Percentiles rank a stretch among this genome's conserved stretches.
Conservation (phyloP, 2,329 filamentous ascomycete genomes). For the Sclerotinia borealis region DNA sequence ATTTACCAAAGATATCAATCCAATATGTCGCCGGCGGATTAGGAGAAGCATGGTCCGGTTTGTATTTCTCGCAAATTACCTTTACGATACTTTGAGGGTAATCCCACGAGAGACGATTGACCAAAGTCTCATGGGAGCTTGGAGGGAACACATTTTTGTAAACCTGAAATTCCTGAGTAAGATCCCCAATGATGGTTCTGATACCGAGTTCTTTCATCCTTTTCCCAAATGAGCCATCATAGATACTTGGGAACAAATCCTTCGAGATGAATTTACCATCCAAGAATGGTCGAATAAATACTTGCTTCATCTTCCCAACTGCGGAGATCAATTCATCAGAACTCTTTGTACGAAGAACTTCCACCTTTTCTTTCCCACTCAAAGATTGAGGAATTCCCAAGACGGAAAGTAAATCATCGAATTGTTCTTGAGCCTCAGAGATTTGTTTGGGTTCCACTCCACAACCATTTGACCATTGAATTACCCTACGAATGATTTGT, state of each 20-base stretch:
- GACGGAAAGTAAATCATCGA: constrained; percentile 16
- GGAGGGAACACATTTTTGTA: constrained; percentile 19
- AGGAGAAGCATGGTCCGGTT: neutral
- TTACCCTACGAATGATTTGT: constrained; percentile 16
- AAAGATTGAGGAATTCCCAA: constrained; percentile 11
- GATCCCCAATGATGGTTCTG: constrained; percentile 18
- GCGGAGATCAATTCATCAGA: constrained; percentile 13
- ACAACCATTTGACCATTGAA: constrained; percentile 38
- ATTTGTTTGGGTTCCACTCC: constrained; percentile 39
- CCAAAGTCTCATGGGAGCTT: constrained; percentile 12
- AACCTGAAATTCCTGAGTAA: constrained; percentile 18
- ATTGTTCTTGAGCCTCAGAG: constrained; percentile 16
- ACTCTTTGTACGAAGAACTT: constrained; percentile 10
- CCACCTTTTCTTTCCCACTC: constrained; percentile 2
- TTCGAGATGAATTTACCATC: constrained; percentile 18
- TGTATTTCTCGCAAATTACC: constrained; percentile 10
- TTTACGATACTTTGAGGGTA: constrained; percentile 16
- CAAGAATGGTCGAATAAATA: constrained; percentile 18
- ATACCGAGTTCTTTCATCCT: constrained; percentile 17
- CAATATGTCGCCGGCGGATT: neutral
- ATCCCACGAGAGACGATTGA: constrained; percentile 20
- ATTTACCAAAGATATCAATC: constrained; percentile 16
- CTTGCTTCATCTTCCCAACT: constrained; percentile 14
- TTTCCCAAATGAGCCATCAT: constrained; percentile 13
- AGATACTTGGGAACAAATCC: constrained; percentile 15